These are phyloP conservation scores for Penicillium sp. DNA, from an alignment of 2,329 filamentous ascomycete species.

Conservation along the genomic window DNA sequence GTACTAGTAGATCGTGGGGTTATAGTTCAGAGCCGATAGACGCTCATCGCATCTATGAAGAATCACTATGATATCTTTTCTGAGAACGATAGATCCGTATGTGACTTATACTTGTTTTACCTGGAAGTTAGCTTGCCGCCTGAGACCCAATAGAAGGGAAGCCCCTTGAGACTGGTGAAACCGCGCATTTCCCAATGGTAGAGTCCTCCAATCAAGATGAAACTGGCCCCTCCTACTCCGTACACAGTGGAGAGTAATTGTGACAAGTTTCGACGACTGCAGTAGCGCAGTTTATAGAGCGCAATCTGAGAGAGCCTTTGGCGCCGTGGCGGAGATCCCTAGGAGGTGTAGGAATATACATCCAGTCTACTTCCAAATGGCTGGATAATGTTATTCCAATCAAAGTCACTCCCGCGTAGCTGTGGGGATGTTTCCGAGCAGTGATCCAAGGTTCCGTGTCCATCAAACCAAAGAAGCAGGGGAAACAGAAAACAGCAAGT, in stretches of 20 bases:
- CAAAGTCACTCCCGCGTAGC: background rate
- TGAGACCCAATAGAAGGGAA: background rate
- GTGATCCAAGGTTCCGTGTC: slow-evolving; percentile 11
- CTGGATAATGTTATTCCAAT: background rate
- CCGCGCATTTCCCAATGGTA: background rate
- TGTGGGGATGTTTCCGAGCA: background rate
- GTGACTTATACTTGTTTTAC: slow-evolving; percentile 1
- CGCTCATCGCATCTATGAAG: slow-evolving; percentile 6
- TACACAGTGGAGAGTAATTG: slow-evolving; percentile 20
- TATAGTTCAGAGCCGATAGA: slow-evolving; percentile 7
- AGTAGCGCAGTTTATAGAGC: slow-evolving; percentile 19
- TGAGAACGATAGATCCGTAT: background rate
- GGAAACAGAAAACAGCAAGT: background rate
- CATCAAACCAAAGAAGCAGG: slow-evolving; percentile 10
- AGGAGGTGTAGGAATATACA: background rate
- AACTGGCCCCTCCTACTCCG: slow-evolving; percentile 1
- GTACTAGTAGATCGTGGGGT: slow-evolving; percentile 19
- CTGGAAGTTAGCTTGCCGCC: background rate
- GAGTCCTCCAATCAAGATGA: slow-evolving; percentile 7
- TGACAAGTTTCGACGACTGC: slow-evolving; percentile 22
- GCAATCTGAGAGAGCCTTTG: slow-evolving; percentile 14
- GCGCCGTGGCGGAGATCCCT: slow-evolving; percentile 19
- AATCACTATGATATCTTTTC: slow-evolving; percentile 1
- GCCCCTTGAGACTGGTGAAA: slow-evolving; percentile 13
- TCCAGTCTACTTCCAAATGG: background rate